Base-by-base conservation (phyloP, 1,139 yeast genomes). In the Debaryomyces psychrophilus region DNA sequence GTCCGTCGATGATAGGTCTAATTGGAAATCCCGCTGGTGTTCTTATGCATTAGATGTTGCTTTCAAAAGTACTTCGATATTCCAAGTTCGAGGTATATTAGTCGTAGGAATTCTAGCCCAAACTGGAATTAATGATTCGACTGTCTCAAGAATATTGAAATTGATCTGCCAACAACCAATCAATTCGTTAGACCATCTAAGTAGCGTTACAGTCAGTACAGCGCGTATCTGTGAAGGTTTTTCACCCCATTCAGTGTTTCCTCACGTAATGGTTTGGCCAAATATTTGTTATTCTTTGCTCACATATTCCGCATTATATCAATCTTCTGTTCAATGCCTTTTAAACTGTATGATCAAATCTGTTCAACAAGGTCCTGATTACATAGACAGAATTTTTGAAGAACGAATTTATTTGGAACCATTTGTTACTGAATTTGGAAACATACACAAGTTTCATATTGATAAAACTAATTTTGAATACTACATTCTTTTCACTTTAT, bases 21-120 rank as follows among this genome's bases (percentile, higher is more conserved):
- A 76, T 34, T 87, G 93, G 89, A 72, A 82, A 54, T 70, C 85
- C 7, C 76, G 87, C 47, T 88, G 93, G 90, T 76, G 82, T 51
- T 75, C 87, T 26, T 79, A 82, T 56, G 81, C 86, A 1, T 71
- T 85, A 55, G 83, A 82, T 52, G 79, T 87, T 17, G 87, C 90
- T 1, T 84, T 85, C 55, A 73, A 77, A 39, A 65, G 70, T 11
- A 75, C 76, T 27, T 82, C 92, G 0, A 77, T 84, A 22, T 73
- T 89, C 47, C 92, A 89, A 59, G 81, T 83, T 7, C 73, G 96
- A 46, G 90, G 95, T 0, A 70, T 87, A 47, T 71, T 89, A 53
- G 77, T 88, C 5, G 75, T 87, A 26, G 96, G 96, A 31, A 82
- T 86, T 38, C 64, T 89, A 37, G 78, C 90, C 0, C 82, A 80